Evolutionary conservation across 495 filamentous ascomycete genomes (phyloP).

Genomic region (Opeltia flavorubescens): DNA sequence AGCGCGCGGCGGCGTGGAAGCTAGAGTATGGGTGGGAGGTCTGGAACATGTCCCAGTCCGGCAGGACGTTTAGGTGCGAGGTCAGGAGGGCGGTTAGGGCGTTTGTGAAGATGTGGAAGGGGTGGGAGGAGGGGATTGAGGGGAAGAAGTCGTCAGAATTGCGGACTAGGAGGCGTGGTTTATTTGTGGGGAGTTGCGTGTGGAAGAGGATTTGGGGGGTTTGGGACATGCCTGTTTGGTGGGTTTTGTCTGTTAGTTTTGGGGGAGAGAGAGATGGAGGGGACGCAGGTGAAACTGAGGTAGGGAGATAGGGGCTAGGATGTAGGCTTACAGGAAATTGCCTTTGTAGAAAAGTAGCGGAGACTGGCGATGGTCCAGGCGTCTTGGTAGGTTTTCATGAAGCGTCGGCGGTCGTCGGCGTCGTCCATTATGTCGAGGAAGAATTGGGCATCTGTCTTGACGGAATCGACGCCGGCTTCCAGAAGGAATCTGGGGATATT

Average conservation of each 20-base stretch:
- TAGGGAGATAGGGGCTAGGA: background rate
- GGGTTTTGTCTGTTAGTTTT: too few relatives aligned
- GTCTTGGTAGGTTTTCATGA: constrained; percentile 66
- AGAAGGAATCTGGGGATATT: constrained; percentile 42
- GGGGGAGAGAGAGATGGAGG: too few relatives aligned
- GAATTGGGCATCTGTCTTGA: constrained; percentile 87
- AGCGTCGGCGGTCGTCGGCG: constrained; percentile 48
- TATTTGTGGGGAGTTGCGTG: constrained; percentile 60
- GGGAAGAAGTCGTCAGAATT: constrained; percentile 96
- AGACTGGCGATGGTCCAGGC: constrained; percentile 71
- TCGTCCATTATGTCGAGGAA: constrained; percentile 62
- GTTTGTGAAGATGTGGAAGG: constrained; percentile 92
- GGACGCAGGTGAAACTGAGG: too few relatives aligned
- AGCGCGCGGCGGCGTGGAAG: constrained; percentile 82
- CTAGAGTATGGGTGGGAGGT: constrained; percentile 61
- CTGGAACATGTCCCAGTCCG: constrained; percentile 99
- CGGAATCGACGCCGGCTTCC: constrained; percentile 55
- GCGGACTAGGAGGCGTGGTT: constrained; percentile 54
- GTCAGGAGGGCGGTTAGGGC: constrained; percentile 83
- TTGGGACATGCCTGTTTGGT: constrained; percentile 52
- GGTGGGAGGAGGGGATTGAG: constrained; percentile 56
- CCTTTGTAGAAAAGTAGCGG: constrained; percentile 58
- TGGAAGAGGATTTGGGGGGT: constrained; percentile 73
- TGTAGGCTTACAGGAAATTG: constrained; percentile 52
- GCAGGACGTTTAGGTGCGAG: constrained; percentile 53